These are phyloP conservation scores for Kandelia obovata DNA, from an alignment of 345 rosid species.

Conservation along the genomic window DNA sequence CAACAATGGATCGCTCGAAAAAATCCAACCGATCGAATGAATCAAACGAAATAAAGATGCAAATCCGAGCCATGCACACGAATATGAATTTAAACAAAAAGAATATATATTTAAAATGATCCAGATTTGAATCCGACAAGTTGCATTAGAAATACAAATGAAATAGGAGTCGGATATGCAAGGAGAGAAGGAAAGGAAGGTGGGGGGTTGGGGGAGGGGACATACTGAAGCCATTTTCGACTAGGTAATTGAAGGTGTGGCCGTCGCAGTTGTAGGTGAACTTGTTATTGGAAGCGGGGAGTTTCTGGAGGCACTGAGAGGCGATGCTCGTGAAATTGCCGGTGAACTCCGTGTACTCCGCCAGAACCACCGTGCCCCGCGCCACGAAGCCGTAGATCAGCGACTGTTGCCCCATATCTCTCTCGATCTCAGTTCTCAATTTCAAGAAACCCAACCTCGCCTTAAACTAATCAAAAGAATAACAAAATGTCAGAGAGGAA, in stretches of 20 bases:
- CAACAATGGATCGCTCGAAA: not conserved
- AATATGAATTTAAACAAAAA: too few species aligned
- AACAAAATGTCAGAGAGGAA: too few species aligned
- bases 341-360: constrained; percentile 28
- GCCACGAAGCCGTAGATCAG: constrained; percentile 35
- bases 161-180: not conserved
- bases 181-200: too few species aligned
- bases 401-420: constrained; percentile 26
- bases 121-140: constrained; percentile 1
- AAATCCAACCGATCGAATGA: constrained; percentile 4
- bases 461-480: too few species aligned
- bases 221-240: constrained; percentile 35
- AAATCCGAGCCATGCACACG: not conserved
- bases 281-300: constrained; percentile 28
- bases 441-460: too few species aligned
- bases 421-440: not conserved
- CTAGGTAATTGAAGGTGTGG: constrained; percentile 36
- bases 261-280: constrained; percentile 34
- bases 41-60: not conserved
- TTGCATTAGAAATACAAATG: not conserved
- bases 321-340: constrained; percentile 30
- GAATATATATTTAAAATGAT: not conserved
- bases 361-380: constrained; percentile 28
- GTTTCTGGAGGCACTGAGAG: constrained; percentile 32
- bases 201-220: too few species aligned